Evolutionary conservation across 371 early-diverging fungal genomes (phyloP).

Genomic region (Zancudomyces culisetae): DNA sequence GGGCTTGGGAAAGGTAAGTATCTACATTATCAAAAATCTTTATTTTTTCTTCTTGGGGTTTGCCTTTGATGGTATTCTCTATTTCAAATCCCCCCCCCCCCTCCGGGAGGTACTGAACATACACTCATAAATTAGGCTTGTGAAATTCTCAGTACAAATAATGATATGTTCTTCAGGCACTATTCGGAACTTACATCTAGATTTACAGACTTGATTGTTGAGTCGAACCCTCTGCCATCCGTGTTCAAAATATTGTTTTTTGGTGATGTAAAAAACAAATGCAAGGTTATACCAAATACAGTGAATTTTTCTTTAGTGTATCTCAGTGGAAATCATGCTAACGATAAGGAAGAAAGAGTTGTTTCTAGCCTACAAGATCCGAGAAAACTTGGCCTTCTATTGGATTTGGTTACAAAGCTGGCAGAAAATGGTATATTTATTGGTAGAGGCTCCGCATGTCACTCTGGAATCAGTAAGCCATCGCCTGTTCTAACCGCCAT

Average conservation of each 20-base stretch:
- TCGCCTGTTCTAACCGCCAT: constrained; percentile 97
- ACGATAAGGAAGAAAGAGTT: no score
- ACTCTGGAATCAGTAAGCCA: constrained; percentile 50
- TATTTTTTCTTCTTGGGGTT: not conserved
- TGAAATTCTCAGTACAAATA: constrained; percentile 66
- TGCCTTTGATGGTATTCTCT: no score
- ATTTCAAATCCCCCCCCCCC: no score
- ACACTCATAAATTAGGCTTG: constrained; percentile 47
- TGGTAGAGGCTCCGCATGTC: not conserved
- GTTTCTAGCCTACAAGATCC: no score
- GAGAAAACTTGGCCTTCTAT: not conserved
- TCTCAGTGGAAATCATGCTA: no score
- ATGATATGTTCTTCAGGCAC: constrained; percentile 67
- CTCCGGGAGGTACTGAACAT: no score
- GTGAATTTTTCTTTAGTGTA: not conserved
- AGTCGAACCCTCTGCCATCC: not conserved
- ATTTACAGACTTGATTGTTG: constrained; percentile 32
- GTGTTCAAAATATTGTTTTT: not conserved
- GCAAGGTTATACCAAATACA: not conserved
- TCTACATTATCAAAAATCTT: not conserved
- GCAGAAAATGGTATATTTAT: not conserved
- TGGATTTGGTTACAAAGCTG: not conserved
- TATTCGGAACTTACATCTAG: constrained; percentile 55
- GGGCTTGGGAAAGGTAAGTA: constrained; percentile 70
- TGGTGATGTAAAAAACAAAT: not conserved